These are phyloP conservation scores for Mortierella antarctica DNA, from an alignment of 192 early-diverging fungal genomes.

Conservation along the genomic window DNA sequence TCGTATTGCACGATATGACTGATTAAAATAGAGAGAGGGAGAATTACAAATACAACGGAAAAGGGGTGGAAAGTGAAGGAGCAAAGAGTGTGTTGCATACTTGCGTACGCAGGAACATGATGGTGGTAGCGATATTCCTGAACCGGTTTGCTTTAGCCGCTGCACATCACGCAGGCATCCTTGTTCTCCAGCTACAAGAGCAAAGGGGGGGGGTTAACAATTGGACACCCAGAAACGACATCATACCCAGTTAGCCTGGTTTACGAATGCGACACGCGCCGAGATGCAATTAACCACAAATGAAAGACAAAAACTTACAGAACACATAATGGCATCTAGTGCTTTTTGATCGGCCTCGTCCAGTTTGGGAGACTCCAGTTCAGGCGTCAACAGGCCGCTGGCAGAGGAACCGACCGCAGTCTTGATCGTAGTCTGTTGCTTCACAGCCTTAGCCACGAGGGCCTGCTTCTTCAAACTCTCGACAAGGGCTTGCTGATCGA, in stretches of 20 bases:
- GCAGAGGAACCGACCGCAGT: conserved; percentile 1
- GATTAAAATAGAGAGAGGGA: background rate
- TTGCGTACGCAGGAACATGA: too few species aligned
- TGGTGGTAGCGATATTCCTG: too few species aligned
- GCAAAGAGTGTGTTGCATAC: too few species aligned
- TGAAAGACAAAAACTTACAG: conserved; percentile 50
- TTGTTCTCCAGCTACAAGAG: conserved; percentile 77
- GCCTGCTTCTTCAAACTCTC: conserved; percentile 59
- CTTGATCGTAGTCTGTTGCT: conserved; percentile 35
- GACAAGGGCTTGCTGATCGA: conserved; percentile 80
- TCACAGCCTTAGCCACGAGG: conserved; percentile 41
- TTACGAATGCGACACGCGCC: background rate
- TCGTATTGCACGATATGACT: too few species aligned
- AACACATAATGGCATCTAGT: conserved; percentile 79
- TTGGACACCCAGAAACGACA: background rate
- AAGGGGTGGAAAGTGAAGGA: background rate
- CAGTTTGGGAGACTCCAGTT: conserved; percentile 48
- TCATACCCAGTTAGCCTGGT: background rate
- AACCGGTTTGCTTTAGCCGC: conserved; percentile 61
- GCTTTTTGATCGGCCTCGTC: conserved; percentile 59
- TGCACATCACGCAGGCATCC: conserved; percentile 94
- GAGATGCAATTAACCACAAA: background rate
- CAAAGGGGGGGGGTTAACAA: background rate
- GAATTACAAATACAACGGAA: conserved; percentile 7
- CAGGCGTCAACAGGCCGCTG: conserved; percentile 51